phyloP scores from a whole-genome alignment of 2,329 filamentous ascomycete species.

The Escovopsis sp. region DNA sequence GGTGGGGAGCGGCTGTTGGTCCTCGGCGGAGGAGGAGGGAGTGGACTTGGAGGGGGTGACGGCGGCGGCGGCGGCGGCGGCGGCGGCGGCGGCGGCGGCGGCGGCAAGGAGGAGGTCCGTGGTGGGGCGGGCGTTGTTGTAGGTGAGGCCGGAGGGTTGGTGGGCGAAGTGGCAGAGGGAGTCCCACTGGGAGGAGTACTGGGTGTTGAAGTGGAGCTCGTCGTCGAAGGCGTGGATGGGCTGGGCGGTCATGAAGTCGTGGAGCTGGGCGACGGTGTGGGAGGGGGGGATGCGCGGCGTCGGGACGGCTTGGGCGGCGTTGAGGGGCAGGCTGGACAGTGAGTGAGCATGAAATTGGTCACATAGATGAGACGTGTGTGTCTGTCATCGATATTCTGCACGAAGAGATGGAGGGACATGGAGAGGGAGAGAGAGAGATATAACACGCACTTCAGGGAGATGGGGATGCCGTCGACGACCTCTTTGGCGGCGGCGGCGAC shows the following conservation, averaged over 20 bases:
- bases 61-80: too few relatives aligned
- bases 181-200: constrained; percentile 41
- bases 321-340: constrained; percentile 24
- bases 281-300: constrained; percentile 19
- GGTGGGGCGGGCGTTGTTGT: constrained; percentile 28
- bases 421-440: background rate
- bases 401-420: background rate
- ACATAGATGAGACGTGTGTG: too few relatives aligned
- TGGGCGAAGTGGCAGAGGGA: constrained; percentile 33
- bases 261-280: constrained; percentile 22
- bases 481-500: constrained; percentile 11
- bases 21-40: too few relatives aligned
- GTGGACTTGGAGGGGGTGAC: too few relatives aligned
- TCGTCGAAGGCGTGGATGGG: constrained; percentile 26
- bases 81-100: constrained; percentile 9
- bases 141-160: constrained; percentile 26
- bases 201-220: constrained; percentile 39
- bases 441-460: constrained; percentile 38
- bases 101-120: constrained; percentile 16
- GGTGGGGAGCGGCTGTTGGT: constrained; percentile 14
- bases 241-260: constrained; percentile 12
- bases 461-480: constrained; percentile 25
- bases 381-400: too few relatives aligned
- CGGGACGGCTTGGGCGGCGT: constrained; percentile 19
- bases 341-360: too few relatives aligned